A percentile compares a stretch with the other conserved stretches of the same genome.
These are phyloP conservation scores for Hypoxylon rubiginosum DNA, from an alignment of 2,329 filamentous ascomycete genomes.

Conservation along the genomic window DNA sequence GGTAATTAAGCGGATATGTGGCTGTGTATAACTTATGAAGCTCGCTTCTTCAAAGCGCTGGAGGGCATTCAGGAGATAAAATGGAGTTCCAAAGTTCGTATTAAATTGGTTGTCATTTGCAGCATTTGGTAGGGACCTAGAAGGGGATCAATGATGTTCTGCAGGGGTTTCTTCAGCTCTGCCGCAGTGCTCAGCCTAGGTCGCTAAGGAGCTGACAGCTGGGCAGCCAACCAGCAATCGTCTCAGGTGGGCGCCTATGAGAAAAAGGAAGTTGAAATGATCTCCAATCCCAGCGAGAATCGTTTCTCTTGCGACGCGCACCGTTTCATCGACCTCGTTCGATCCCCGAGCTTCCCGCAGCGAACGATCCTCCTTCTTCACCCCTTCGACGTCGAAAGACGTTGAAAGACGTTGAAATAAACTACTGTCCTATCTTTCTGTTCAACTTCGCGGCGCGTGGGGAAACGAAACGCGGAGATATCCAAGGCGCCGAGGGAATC, in stretches of 20 bases:
- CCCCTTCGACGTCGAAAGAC: not conserved
- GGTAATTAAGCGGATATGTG: not conserved
- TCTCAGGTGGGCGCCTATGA: constrained; percentile 36
- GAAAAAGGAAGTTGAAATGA: constrained; percentile 26
- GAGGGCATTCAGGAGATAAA: not conserved
- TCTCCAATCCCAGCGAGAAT: constrained; percentile 34
- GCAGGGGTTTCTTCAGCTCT: constrained; percentile 37
- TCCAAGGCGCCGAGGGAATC: constrained; percentile 26
- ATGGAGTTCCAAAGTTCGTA: not conserved
- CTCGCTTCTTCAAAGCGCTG: not conserved
- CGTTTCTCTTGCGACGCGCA: constrained; percentile 34
- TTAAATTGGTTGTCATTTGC: not conserved
- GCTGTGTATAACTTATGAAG: not conserved
- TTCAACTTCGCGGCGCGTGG: constrained; percentile 1
- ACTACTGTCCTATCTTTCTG: constrained; percentile 10
- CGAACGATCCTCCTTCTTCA: constrained; percentile 13
- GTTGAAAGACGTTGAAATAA: constrained; percentile 6
- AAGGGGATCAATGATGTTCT: constrained; percentile 26
- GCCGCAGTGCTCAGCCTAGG: not conserved
- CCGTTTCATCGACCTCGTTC: constrained; percentile 41
- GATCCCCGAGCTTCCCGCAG: constrained; percentile 8
- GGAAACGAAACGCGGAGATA: constrained; percentile 24
- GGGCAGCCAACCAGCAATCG: constrained; percentile 22
- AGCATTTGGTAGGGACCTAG: not conserved
- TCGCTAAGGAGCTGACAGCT: not conserved